Conservation (phyloP, 2,329 filamentous ascomycete genomes). For the Seiridium cupressi region DNA sequence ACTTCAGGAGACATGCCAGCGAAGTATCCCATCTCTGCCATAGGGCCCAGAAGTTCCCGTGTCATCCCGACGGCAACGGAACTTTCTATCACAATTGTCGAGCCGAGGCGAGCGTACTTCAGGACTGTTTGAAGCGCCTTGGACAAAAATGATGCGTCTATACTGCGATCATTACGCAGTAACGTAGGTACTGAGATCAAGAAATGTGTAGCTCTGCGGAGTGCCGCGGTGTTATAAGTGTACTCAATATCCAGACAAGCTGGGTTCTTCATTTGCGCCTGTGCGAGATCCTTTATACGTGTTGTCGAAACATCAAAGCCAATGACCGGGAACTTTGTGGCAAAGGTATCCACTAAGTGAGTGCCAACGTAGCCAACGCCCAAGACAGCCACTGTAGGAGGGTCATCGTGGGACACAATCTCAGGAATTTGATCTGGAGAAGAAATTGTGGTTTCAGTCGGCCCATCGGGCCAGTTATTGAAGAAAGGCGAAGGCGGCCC, state of each 20-base stretch:
- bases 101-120: constrained; percentile 38
- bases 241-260: constrained; percentile 26
- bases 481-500: too few relatives aligned
- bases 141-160: constrained; percentile 45
- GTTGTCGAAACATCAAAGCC: constrained; percentile 46
- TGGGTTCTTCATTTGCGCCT: constrained; percentile 11
- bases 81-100: constrained; percentile 50
- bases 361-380: constrained; percentile 53
- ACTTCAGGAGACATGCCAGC: too few relatives aligned
- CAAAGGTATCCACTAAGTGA: constrained; percentile 45
- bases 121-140: constrained; percentile 41
- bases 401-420: too few relatives aligned
- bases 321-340: constrained; percentile 36
- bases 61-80: constrained; percentile 56
- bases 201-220: constrained; percentile 46
- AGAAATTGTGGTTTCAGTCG: too few relatives aligned
- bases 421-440: too few relatives aligned
- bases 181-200: constrained; percentile 54
- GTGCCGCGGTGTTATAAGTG: constrained; percentile 34
- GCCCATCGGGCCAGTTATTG: too few relatives aligned
- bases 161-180: constrained; percentile 41
- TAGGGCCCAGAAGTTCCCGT: constrained; percentile 43
- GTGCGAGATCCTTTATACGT: constrained; percentile 32
- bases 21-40: constrained; percentile 24
- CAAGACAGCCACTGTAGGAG: constrained; percentile 39